Conservation (phyloP, 2,329 filamentous ascomycete species). For the Aspergillus niger region DNA sequence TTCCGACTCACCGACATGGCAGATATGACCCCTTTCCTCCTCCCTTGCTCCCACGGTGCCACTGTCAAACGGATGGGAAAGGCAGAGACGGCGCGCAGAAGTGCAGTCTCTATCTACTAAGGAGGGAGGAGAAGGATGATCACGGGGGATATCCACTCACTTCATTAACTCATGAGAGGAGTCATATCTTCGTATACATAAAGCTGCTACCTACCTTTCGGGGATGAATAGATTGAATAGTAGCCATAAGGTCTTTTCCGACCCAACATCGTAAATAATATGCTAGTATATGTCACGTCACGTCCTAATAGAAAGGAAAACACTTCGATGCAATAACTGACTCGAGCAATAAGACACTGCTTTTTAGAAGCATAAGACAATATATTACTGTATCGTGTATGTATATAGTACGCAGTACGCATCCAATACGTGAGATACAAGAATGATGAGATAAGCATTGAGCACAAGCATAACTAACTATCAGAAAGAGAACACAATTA, state of each 20-base stretch:
- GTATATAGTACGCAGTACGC: background rate
- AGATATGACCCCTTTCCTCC: background rate
- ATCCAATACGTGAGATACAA: background rate
- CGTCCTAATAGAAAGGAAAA: background rate
- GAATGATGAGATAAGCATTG: background rate
- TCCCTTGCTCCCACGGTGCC: background rate
- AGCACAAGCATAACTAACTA: background rate
- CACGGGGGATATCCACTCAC: background rate
- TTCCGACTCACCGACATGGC: slow-evolving; percentile 1
- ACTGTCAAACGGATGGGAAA: background rate
- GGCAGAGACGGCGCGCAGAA: background rate
- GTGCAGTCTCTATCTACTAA: no score
- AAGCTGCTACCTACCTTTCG: slow-evolving; percentile 1
- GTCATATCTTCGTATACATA: slow-evolving; percentile 12
- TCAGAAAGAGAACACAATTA: background rate
- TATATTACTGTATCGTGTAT: background rate
- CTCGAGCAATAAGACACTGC: background rate
- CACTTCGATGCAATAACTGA: no score
- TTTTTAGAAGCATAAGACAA: background rate
- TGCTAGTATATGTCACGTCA: background rate
- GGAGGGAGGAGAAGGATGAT: background rate
- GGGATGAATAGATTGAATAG: background rate
- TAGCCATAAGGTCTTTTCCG: background rate
- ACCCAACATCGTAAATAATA: background rate
- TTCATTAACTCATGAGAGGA: slow-evolving; percentile 6